Percentiles rank a stretch among this genome's conserved stretches.
Evolutionary conservation across 2,329 filamentous ascomycete species (phyloP).

Genomic region (Botrytis elliptica): DNA sequence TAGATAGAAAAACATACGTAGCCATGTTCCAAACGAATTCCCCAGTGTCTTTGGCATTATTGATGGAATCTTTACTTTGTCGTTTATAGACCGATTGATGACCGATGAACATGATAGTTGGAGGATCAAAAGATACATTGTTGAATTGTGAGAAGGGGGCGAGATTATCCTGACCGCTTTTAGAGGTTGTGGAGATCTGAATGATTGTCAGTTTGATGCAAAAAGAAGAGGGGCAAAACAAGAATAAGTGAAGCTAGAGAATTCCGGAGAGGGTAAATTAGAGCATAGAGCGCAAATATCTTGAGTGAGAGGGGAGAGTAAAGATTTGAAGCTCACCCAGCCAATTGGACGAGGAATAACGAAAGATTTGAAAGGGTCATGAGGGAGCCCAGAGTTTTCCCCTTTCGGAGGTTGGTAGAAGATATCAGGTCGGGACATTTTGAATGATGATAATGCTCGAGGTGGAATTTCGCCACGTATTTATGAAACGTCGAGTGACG

Average conservation of each 20-base stretch:
- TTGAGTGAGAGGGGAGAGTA: not conserved
- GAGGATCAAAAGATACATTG: slow-evolving; percentile 26
- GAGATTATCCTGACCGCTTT: slow-evolving; percentile 23
- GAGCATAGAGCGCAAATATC: not conserved
- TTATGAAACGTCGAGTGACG: not conserved
- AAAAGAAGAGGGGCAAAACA: not conserved
- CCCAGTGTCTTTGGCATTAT: slow-evolving; percentile 25
- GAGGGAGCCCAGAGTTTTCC: slow-evolving; percentile 21
- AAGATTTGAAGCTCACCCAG: not conserved
- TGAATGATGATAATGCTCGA: too few species aligned
- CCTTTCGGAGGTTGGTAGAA: slow-evolving; percentile 22
- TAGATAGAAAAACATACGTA: slow-evolving; percentile 18
- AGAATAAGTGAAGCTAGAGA: not conserved
- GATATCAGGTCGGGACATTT: slow-evolving; percentile 21
- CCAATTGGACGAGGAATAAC: slow-evolving; percentile 10
- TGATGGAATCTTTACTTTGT: slow-evolving; percentile 23
- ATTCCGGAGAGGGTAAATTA: not conserved
- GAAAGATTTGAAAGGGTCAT: slow-evolving; percentile 26
- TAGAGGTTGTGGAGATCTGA: slow-evolving; percentile 20
- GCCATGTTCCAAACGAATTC: slow-evolving; percentile 30
- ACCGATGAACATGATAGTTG: slow-evolving; percentile 24
- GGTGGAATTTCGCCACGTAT: too few species aligned
- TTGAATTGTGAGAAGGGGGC: slow-evolving; percentile 26
- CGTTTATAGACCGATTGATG: slow-evolving; percentile 24
- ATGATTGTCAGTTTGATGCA: not conserved